Percentiles rank a stretch among this genome's conserved stretches.
phyloP scores from a whole-genome alignment of 2,329 filamentous ascomycete species.

The Fusarium goolgardi region DNA sequence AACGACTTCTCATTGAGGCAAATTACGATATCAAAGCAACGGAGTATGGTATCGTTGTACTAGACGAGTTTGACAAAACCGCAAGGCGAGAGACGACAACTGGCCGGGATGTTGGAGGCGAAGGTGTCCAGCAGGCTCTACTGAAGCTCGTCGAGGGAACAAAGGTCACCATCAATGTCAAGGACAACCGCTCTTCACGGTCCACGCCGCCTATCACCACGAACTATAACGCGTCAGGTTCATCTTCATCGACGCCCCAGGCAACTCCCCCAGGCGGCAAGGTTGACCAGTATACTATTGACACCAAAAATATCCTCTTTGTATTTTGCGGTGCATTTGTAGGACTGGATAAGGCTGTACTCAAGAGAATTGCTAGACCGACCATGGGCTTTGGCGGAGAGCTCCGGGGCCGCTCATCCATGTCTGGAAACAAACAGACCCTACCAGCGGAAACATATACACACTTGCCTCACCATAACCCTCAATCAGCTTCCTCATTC shows the following conservation, averaged over 20 bases:
- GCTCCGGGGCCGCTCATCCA: constrained; percentile 69
- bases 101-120: constrained; percentile 93
- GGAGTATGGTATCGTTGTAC: constrained; percentile 91
- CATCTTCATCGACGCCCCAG: constrained; percentile 60
- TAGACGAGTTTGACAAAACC: constrained; percentile 98
- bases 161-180: constrained; percentile 90
- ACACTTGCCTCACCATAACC: constrained; percentile 67
- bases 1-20: constrained; percentile 87
- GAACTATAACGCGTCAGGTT: constrained; percentile 60
- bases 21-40: constrained; percentile 88
- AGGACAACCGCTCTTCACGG: constrained; percentile 74
- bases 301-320: constrained; percentile 97
- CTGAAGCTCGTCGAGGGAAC: constrained; percentile 97
- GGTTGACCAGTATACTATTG: constrained; percentile 76
- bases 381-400: constrained; percentile 93
- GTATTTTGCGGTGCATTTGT: constrained; percentile 97
- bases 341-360: constrained; percentile 86
- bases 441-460: constrained; percentile 72
- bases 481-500: constrained; percentile 55
- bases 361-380: constrained; percentile 85
- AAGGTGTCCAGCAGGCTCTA: constrained; percentile 95
- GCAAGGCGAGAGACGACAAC: constrained; percentile 88
- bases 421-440: constrained; percentile 63
- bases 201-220: constrained; percentile 64
- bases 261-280: constrained; percentile 61